Conservation (phyloP, 768 basidiomycete genomes). For the Tylopilus intermedius region DNA sequence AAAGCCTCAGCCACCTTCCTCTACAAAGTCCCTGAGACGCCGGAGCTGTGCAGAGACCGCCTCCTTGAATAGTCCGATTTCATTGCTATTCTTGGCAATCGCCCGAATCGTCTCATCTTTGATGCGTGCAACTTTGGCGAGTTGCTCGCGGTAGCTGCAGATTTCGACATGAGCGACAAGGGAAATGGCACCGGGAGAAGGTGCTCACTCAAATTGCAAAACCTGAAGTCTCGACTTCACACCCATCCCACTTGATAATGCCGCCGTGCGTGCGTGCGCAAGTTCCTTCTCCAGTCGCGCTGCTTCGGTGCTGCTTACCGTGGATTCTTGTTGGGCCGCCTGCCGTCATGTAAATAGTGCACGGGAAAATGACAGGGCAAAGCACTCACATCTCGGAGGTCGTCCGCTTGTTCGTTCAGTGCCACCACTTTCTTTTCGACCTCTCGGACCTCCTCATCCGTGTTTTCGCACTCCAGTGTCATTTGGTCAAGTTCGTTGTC, state of each 20-base stretch:
- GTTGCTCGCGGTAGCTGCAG: slow-evolving; percentile 69
- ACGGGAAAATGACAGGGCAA: neutral
- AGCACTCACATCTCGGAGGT: slow-evolving; percentile 67
- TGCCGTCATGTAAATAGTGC: slow-evolving; percentile 25
- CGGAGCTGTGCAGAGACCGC: slow-evolving; percentile 68
- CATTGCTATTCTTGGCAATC: slow-evolving; percentile 80
- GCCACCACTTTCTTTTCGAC: slow-evolving; percentile 67
- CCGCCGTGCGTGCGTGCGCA: slow-evolving; percentile 68
- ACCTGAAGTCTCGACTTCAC: slow-evolving; percentile 75
- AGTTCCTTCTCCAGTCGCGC: slow-evolving; percentile 65
- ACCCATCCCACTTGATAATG: slow-evolving; percentile 75
- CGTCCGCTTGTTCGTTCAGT: slow-evolving; percentile 72
- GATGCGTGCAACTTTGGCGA: slow-evolving; percentile 67
- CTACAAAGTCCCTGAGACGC: slow-evolving; percentile 65
- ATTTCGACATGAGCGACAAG: slow-evolving; percentile 1
- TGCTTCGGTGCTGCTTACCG: slow-evolving; percentile 61
- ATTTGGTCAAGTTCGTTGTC: slow-evolving; percentile 82
- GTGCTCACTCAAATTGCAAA: slow-evolving; percentile 66
- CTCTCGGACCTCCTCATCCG: slow-evolving; percentile 72
- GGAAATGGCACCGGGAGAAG: neutral
- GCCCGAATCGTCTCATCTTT: slow-evolving; percentile 77
- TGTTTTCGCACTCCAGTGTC: slow-evolving; percentile 70
- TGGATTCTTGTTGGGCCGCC: slow-evolving; percentile 75
- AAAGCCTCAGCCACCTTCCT: slow-evolving; percentile 36
- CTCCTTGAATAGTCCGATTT: slow-evolving; percentile 77